Evolutionary conservation across 805 yeast species (phyloP), one percentile per base, ranked within the genome.

Genomic region (Clavispora santaluciae): DNA sequence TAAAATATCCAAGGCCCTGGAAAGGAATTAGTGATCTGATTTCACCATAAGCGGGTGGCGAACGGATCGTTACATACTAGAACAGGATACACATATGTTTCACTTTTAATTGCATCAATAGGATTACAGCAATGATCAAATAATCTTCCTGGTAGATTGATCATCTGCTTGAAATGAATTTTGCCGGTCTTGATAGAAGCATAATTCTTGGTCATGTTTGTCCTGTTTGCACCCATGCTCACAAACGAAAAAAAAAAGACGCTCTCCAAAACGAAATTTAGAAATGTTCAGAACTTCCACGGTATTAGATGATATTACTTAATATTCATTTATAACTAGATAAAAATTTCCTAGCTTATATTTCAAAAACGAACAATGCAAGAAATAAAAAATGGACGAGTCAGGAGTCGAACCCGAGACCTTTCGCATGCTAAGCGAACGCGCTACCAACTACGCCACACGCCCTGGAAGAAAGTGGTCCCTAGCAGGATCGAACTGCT

Each of bases 401-500:
- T 75, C 77, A 76, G 83, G 83, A 78, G 72, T 78, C 79, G 83
- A 77, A 76, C 81, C 81, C 77, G 77, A 76, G 83, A 78, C 84
- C 83, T 78, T 76, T 75, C 79, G 76, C 83, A 77, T 49, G 53
- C 53, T 46, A 49, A 49, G 53, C 44, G 53, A 44, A 49, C 53
- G 53, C 53, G 53, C 53, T 49, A 49, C 53, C 53, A 49, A 49
- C 53, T 49, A 36, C 53, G 53, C 53, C 53, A 49, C 46, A 49
- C 50, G 53, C 53, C 53, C 53, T 33, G 22, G n/a, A 15, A 11
- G 59, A 34, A 54, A 64, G 57, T 80, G 86, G 79, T 80, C 85
- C 84, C 84, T 80, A 78, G 84, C 86, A 77, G 86, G 86, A 79
- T 80, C 86, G 86, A 80, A 80, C 86, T 77, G 86, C 84, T 78